phyloP scores from a whole-genome alignment of 176 grass and related monocot species.

The Paspalum notatum region DNA sequence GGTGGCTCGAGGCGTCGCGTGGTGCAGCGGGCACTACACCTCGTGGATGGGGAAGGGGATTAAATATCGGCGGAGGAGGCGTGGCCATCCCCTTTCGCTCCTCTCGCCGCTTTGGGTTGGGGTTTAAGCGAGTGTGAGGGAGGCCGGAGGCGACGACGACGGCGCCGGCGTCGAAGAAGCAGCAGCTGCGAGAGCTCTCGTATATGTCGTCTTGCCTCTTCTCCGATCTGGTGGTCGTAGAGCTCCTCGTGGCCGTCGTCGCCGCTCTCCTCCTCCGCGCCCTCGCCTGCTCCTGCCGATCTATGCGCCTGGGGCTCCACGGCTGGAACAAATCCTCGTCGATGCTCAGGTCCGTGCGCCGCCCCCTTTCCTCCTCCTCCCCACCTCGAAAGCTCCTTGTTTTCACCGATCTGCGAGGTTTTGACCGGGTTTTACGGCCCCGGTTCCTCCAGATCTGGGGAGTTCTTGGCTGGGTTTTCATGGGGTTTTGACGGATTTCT shows the following conservation, averaged over 20 bases:
- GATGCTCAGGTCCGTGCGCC: slow-evolving; percentile 68
- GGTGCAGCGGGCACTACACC: not conserved
- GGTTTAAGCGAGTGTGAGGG: slow-evolving; percentile 68
- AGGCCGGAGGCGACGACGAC: slow-evolving; percentile 56
- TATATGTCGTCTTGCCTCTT: slow-evolving; percentile 87
- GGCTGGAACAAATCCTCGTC: slow-evolving; percentile 72
- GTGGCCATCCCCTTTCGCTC: slow-evolving; percentile 40
- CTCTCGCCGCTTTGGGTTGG: slow-evolving; percentile 60
- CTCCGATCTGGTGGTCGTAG: slow-evolving; percentile 66
- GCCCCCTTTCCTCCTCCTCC: not conserved
- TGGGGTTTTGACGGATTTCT: slow-evolving; percentile 37
- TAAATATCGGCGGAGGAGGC: slow-evolving; percentile 56
- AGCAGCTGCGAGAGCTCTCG: slow-evolving; percentile 37
- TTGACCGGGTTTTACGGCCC: slow-evolving; percentile 33
- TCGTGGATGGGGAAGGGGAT: slow-evolving; percentile 26
- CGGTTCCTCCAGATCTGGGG: slow-evolving; percentile 37
- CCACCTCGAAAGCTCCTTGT: not conserved
- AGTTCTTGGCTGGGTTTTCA: slow-evolving; percentile 25
- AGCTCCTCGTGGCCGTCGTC: slow-evolving; percentile 39
- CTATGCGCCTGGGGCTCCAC: slow-evolving; percentile 62
- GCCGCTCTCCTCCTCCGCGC: slow-evolving; percentile 45
- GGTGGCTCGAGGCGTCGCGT: not conserved
- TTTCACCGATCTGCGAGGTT: slow-evolving; percentile 36
- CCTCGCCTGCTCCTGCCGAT: slow-evolving; percentile 48
- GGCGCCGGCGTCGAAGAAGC: slow-evolving; percentile 37